Evolutionary conservation across 768 basidiomycete species (phyloP), one percentile per base, ranked within the genome.

Genomic region (Russula sp.): DNA sequence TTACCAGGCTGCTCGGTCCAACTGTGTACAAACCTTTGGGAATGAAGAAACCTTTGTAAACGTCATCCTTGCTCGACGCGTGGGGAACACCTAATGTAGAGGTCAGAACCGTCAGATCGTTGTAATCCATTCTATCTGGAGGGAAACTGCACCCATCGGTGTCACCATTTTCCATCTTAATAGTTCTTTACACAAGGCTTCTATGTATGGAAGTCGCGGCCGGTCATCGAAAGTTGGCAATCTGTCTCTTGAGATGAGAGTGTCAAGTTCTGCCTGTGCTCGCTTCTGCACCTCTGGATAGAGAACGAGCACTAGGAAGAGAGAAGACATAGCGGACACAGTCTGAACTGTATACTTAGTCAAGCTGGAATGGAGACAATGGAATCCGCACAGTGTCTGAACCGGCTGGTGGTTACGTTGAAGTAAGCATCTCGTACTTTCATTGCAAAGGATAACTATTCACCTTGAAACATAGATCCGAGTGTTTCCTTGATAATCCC

Each of bases 231-330:
- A 47, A 0, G 6, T 49, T 14, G 65, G 65, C 4, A 66, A 53
- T 7, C 65, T 47, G 10, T 57, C 42, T 32, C 61, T 47, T 35
- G 51, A 47, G 5, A 59, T 20, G 18, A 66, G 52, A 14, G n/a
- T 18, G 62, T 66, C 65, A 3, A 66, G 35, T 44, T 66, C 61
- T 10, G 55, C 62, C 11, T 65, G 64, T 18, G 64, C 64, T 3
- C 44, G 44, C 31, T 31, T 56, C 42, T 65, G 64, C 22, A 57
- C 49, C 9, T 65, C 61, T 18, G 64, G 60, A 42, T 65, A 37
- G 18, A 55, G 35, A 4, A 18, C 22, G 27, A 61, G 22, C 4
- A 54, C 60, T 22, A 61, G 34, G 27, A 61, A 49, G 2, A 61
- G 31, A 16, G 45, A 20, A 6, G 47, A n/a, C 47, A 61, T 49